Conservation (phyloP, 371 early-diverging fungal species). For the Mortierella sp. region DNA sequence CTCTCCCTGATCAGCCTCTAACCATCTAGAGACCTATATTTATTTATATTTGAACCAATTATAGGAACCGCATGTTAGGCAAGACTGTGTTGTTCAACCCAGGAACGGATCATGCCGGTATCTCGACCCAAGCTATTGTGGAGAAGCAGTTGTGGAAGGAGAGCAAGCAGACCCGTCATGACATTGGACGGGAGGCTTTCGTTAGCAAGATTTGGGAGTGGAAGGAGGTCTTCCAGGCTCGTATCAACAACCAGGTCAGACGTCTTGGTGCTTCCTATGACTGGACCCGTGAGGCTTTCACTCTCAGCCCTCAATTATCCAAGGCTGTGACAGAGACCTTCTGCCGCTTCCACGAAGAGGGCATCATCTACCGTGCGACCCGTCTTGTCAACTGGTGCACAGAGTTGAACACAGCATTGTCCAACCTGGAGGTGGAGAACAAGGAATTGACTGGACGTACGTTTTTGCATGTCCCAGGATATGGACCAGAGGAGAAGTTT, state of each 20-base stretch:
- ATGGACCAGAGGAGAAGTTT: constrained; percentile 91
- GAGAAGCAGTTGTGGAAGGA: constrained; percentile 95
- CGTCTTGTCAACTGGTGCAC: constrained; percentile 99
- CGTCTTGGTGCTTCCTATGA: constrained; percentile 97
- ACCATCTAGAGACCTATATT: not conserved
- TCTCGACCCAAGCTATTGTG: constrained; percentile 99
- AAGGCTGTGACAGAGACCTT: constrained; percentile 97
- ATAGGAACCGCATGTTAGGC: constrained; percentile 96
- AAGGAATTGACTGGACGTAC: constrained; percentile 90
- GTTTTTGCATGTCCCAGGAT: constrained; percentile 89
- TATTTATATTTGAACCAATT: not conserved
- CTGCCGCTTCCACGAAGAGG: constrained; percentile 95
- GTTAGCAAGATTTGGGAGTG: constrained; percentile 95
- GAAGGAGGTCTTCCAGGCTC: constrained; percentile 89
- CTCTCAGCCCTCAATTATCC: constrained; percentile 91
- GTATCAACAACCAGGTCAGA: constrained; percentile 93
- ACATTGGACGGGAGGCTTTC: constrained; percentile 95
- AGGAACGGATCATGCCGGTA: constrained; percentile 99
- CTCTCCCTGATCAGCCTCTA: not conserved
- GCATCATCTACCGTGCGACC: constrained; percentile 97
- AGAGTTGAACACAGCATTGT: constrained; percentile 95
- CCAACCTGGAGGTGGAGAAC: constrained; percentile 98
- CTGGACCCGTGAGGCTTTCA: constrained; percentile 95
- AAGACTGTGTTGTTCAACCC: constrained; percentile 96
- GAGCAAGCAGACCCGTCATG: constrained; percentile 86